A percentile compares a stretch with the other conserved stretches of the same genome.
phyloP scores from a whole-genome alignment of 495 filamentous ascomycete species.

The Poronia punctata region DNA sequence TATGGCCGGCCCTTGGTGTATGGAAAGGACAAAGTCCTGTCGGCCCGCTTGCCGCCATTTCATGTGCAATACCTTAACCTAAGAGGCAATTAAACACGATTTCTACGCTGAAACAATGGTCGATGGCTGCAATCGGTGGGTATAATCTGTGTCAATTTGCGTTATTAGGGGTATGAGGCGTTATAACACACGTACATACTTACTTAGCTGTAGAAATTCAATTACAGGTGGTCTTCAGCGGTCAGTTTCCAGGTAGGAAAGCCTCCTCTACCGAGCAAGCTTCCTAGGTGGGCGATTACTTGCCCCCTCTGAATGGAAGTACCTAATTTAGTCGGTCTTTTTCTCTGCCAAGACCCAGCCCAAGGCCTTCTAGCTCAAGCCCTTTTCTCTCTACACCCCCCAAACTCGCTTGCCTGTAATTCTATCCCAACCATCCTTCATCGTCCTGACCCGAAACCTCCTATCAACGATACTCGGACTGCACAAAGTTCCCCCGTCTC shows the following conservation, averaged over 20 bases:
- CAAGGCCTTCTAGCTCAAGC: constrained; percentile 8
- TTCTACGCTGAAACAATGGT: constrained; percentile 3
- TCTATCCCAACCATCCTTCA: constrained; percentile 15
- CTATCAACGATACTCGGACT: constrained; percentile 6
- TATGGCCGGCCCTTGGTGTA: no score
- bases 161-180: background rate
- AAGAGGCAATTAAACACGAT: constrained; percentile 1
- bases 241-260: no score
- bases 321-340: no score
- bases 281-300: no score
- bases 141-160: background rate
- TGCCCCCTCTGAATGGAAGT: no score
- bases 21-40: no score
- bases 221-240: no score
- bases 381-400: constrained; percentile 18
- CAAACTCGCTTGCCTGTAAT: constrained; percentile 15
- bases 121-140: constrained; percentile 1
- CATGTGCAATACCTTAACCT: no score
- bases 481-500: constrained; percentile 12
- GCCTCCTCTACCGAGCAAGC: no score
- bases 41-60: no score
- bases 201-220: no score
- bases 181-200: background rate
- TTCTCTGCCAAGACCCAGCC: constrained; percentile 8
- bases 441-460: constrained; percentile 16